Evolutionary conservation across 495 filamentous ascomycete species (phyloP).

Genomic region (Hypomontagnella monticulosa): DNA sequence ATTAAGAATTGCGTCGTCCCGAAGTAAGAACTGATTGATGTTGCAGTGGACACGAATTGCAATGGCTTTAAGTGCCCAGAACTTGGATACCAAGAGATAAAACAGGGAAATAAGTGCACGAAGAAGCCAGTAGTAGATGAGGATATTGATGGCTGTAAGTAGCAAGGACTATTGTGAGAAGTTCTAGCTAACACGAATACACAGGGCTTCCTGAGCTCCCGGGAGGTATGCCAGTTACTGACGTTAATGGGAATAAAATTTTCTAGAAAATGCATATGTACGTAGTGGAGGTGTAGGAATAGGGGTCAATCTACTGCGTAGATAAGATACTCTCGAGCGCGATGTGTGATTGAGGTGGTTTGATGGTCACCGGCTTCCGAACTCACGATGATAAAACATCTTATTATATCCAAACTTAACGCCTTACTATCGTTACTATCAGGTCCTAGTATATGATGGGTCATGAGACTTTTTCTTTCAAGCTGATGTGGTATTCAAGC

Average conservation of each 20-base stretch:
- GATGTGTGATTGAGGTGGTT: no score
- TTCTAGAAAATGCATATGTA: conserved; percentile 4
- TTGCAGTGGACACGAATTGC: conserved; percentile 31
- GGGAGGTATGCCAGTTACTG: conserved; percentile 41
- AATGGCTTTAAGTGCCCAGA: conserved; percentile 39
- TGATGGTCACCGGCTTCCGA: no score
- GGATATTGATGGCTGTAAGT: conserved; percentile 48
- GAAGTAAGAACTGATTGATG: no score
- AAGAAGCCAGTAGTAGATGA: conserved; percentile 41
- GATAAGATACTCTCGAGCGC: neutral
- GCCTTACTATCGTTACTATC: no score
- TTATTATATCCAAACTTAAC: no score
- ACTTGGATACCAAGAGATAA: conserved; percentile 40
- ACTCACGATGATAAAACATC: no score
- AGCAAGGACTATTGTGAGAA: neutral
- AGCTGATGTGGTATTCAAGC: no score
- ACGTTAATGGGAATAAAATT: conserved; percentile 19
- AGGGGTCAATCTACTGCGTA: neutral
- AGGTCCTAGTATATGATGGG: no score
- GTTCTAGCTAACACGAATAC: conserved; percentile 4
- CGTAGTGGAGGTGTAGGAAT: neutral
- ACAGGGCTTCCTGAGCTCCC: conserved; percentile 40
- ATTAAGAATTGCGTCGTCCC: no score
- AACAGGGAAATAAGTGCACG: conserved; percentile 46
- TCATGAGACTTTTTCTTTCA: no score